Percentiles rank a stretch among this genome's conserved stretches.
Conservation (phyloP, 2,329 filamentous ascomycete genomes). For the Sclerotinia trifoliorum region DNA sequence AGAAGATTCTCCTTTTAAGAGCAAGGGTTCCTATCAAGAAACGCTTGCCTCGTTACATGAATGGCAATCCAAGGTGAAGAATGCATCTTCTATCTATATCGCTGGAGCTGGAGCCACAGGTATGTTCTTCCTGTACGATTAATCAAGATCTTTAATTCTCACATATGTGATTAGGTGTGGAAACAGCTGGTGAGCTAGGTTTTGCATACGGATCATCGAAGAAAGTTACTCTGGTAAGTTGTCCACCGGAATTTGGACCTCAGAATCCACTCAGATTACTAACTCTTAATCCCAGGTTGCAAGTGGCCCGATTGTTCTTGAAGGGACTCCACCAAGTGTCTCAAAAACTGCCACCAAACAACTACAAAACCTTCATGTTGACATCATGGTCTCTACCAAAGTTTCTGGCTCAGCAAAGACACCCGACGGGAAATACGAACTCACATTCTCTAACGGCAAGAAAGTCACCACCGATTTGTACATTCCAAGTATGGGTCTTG, state of each 20-base stretch:
- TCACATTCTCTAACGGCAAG: conserved; percentile 50
- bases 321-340: conserved; percentile 30
- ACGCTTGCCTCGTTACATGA: conserved; percentile 29
- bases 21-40: conserved; percentile 43
- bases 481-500: conserved; percentile 55
- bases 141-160: neutral
- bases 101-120: conserved; percentile 39
- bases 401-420: conserved; percentile 43
- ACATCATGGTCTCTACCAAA: conserved; percentile 46
- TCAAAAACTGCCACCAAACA: conserved; percentile 42
- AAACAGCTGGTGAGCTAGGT: conserved; percentile 40
- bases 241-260: conserved; percentile 34
- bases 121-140: neutral
- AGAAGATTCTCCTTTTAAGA: conserved; percentile 50
- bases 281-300: conserved; percentile 28
- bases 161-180: conserved; percentile 29
- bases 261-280: neutral
- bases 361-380: conserved; percentile 52
- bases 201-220: conserved; percentile 37
- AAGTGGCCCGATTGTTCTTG: conserved; percentile 39
- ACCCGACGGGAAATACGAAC: conserved; percentile 49
- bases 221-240: conserved; percentile 34
- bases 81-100: conserved; percentile 35
- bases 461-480: conserved; percentile 54
- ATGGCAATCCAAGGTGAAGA: conserved; percentile 29